phyloP scores from a whole-genome alignment of 225 moss, liverwort and hornwort genomes.

The Physcomitrium patens region DNA sequence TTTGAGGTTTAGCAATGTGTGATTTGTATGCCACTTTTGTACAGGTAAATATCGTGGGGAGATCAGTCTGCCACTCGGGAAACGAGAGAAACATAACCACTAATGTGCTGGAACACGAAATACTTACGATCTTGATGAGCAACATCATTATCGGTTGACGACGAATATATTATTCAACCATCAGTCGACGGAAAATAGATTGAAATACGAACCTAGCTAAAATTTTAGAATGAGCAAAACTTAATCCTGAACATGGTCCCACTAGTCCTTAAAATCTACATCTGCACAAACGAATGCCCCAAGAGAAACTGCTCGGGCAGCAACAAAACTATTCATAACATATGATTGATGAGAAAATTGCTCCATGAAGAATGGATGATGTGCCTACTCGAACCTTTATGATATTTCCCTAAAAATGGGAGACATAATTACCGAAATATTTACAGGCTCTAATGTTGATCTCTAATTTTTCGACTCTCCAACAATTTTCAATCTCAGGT shows the following conservation, averaged over 20 bases:
- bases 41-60: not conserved
- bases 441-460: conserved; percentile 11
- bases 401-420: conserved; percentile 5
- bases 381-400: not conserved
- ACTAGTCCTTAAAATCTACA: conserved; percentile 19
- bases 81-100: not conserved
- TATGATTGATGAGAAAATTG: conserved; percentile 12
- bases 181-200: conserved; percentile 20
- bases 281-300: conserved; percentile 1
- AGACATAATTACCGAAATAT: conserved; percentile 11
- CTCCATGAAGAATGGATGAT: conserved; percentile 1
- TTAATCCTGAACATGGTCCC: not conserved
- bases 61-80: not conserved
- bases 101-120: conserved; percentile 7
- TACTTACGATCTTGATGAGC: conserved; percentile 13
- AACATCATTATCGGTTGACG: conserved; percentile 10
- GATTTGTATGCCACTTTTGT: no score
- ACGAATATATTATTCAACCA: conserved; percentile 26
- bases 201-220: conserved; percentile 9
- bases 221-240: conserved; percentile 18
- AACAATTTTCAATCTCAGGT: not conserved
- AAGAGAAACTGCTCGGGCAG: conserved; percentile 9
- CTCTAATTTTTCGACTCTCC: conserved; percentile 2
- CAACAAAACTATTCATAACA: not conserved
- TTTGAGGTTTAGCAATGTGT: not conserved